These are phyloP conservation scores for Fusarium austroafricanum DNA, from an alignment of 2,329 filamentous ascomycete species.

Conservation along the genomic window DNA sequence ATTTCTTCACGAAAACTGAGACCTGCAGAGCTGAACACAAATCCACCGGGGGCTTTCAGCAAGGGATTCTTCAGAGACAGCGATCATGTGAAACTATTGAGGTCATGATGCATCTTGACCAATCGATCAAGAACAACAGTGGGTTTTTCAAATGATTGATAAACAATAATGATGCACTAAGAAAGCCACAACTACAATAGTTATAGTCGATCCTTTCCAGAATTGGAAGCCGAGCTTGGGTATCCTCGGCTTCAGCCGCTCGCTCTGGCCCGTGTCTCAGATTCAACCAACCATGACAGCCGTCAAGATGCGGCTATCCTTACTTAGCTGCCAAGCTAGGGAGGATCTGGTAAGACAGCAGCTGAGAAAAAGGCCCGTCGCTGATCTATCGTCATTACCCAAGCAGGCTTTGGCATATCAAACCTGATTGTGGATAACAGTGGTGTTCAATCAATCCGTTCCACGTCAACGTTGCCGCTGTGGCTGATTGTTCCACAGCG, in stretches of 20 bases:
- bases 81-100: constrained; percentile 2
- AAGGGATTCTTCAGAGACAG: neutral
- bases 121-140: neutral
- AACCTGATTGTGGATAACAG: neutral
- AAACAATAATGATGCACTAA: neutral
- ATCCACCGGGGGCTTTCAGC: too few relatives aligned
- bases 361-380: neutral
- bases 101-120: neutral
- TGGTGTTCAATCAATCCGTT: neutral
- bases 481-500: neutral
- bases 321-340: neutral
- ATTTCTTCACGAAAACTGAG: neutral
- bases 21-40: too few relatives aligned
- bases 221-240: neutral
- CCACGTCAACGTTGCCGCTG: neutral
- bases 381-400: neutral
- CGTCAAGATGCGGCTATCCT: neutral
- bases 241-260: neutral
- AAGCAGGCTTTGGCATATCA: too few relatives aligned
- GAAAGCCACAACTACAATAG: neutral
- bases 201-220: neutral
- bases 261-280: constrained; percentile 21
- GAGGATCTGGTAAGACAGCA: neutral
- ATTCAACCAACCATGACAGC: neutral
- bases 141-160: neutral